Evolutionary conservation across 805 yeast genomes (phyloP).

Genomic region (Teunomyces lycoperdinae): DNA sequence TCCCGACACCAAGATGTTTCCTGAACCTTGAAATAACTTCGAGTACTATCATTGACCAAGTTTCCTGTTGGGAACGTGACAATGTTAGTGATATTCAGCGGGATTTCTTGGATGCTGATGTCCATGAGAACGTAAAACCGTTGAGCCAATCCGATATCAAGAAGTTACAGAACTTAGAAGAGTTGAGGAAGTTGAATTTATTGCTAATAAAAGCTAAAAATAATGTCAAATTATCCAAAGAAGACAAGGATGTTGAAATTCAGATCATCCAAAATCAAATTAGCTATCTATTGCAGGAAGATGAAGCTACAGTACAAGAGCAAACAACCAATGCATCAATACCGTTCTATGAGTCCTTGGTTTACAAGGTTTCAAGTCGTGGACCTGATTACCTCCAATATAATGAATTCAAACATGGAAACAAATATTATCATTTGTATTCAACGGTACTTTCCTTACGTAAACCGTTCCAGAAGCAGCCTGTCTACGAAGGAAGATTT

Average conservation of each 20-base stretch:
- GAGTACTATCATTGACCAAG: not conserved
- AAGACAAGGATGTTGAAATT: slow-evolving; percentile 9
- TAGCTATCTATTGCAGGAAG: slow-evolving; percentile 7
- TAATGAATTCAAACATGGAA: slow-evolving; percentile 9
- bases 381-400: slow-evolving; percentile 57
- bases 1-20: slow-evolving; percentile 1
- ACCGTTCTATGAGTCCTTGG: slow-evolving; percentile 1
- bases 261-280: slow-evolving; percentile 13
- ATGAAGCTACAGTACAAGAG: slow-evolving; percentile 1
- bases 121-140: slow-evolving; percentile 5
- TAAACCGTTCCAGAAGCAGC: slow-evolving; percentile 77
- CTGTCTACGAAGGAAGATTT: slow-evolving; percentile 37
- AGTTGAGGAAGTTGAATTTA: slow-evolving; percentile 25
- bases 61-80: slow-evolving; percentile 11
- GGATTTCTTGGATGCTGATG: slow-evolving; percentile 9
- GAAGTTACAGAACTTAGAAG: slow-evolving; percentile 27
- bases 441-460: slow-evolving; percentile 82
- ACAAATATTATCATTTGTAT: slow-evolving; percentile 32
- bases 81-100: slow-evolving; percentile 8
- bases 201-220: slow-evolving; percentile 24
- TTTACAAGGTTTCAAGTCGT: slow-evolving; percentile 27
- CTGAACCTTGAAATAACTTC: not conserved
- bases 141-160: slow-evolving; percentile 17
- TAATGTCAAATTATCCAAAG: slow-evolving; percentile 21
- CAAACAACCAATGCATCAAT: not conserved